These are phyloP conservation scores for Sporisorium sorghi DNA, from an alignment of 1,284 basidiomycete species.

Conservation along the genomic window DNA sequence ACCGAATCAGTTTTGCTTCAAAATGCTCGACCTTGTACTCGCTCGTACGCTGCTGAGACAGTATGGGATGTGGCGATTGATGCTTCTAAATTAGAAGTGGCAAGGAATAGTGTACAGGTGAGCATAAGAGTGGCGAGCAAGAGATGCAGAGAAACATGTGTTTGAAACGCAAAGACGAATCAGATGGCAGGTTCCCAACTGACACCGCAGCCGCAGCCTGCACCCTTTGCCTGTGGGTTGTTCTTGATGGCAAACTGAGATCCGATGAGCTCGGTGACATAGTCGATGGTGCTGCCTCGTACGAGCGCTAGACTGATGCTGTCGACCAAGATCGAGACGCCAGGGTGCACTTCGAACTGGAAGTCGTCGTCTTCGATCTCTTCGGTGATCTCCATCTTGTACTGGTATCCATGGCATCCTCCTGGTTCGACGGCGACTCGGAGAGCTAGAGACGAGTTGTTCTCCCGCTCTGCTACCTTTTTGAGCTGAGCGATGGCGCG, in stretches of 20 bases:
- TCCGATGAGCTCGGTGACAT: slow-evolving; percentile 89
- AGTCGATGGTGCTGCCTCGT: slow-evolving; percentile 86
- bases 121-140: not conserved
- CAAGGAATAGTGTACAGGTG: slow-evolving; percentile 6
- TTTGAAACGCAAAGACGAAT: not conserved
- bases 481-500: slow-evolving; percentile 60
- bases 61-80: not conserved
- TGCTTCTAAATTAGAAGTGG: not conserved
- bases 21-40: not conserved
- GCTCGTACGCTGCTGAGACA: not conserved
- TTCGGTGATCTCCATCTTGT: slow-evolving; percentile 82
- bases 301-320: slow-evolving; percentile 82
- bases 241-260: slow-evolving; percentile 82
- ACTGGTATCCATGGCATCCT: slow-evolving; percentile 92
- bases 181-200: slow-evolving; percentile 81
- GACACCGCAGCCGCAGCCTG: slow-evolving; percentile 88
- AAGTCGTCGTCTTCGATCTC: slow-evolving; percentile 76
- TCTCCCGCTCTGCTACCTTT: slow-evolving; percentile 71
- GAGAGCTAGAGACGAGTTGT: slow-evolving; percentile 76
- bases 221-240: slow-evolving; percentile 86
- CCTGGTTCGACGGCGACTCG: slow-evolving; percentile 86
- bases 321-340: slow-evolving; percentile 77
- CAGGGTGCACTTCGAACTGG: slow-evolving; percentile 74
- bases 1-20: not conserved
- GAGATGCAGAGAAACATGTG: not conserved